These are phyloP conservation scores for Apiospora koreana DNA, from an alignment of 2,329 filamentous ascomycete genomes.

Conservation along the genomic window DNA sequence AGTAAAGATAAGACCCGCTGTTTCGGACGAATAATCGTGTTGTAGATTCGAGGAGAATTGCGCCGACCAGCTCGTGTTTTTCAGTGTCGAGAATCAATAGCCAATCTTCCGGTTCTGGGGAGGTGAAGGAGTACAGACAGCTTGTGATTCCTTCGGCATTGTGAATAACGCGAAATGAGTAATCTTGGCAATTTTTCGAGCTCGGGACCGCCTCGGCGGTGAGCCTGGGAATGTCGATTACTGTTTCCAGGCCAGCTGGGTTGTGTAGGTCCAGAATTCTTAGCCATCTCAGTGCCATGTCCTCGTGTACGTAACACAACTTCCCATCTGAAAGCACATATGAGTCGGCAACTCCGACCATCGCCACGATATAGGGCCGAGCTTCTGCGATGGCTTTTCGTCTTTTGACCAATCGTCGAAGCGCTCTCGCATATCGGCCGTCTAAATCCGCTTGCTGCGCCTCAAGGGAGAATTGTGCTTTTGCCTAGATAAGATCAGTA, in stretches of 20 bases:
- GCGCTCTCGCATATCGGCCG: slow-evolving; percentile 48
- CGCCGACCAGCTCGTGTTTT: slow-evolving; percentile 41
- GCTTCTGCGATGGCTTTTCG: slow-evolving; percentile 61
- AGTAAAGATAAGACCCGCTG: slow-evolving; percentile 61
- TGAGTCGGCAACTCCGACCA: slow-evolving; percentile 59
- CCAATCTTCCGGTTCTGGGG: slow-evolving; percentile 43
- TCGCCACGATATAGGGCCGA: slow-evolving; percentile 60
- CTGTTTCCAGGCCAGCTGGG: slow-evolving; percentile 50
- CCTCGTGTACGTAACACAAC: slow-evolving; percentile 62
- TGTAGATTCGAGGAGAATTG: slow-evolving; percentile 43
- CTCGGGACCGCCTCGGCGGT: slow-evolving; percentile 37
- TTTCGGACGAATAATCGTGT: slow-evolving; percentile 69
- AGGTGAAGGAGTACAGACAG: slow-evolving; percentile 53
- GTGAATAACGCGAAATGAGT: slow-evolving; percentile 56
- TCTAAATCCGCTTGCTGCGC: slow-evolving; percentile 30
- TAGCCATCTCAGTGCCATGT: slow-evolving; percentile 41
- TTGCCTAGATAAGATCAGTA: slow-evolving; percentile 30
- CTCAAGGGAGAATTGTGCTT: slow-evolving; percentile 34
- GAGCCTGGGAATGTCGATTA: slow-evolving; percentile 52
- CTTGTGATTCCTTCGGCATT: slow-evolving; percentile 58
- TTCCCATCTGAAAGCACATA: slow-evolving; percentile 66
- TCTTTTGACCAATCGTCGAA: slow-evolving; percentile 63
- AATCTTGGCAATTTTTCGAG: slow-evolving; percentile 36
- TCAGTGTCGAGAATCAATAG: slow-evolving; percentile 53
- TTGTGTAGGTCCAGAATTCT: slow-evolving; percentile 60